Conservation (phyloP, 371 early-diverging fungal genomes). For the Haplosporangium sp. region DNA sequence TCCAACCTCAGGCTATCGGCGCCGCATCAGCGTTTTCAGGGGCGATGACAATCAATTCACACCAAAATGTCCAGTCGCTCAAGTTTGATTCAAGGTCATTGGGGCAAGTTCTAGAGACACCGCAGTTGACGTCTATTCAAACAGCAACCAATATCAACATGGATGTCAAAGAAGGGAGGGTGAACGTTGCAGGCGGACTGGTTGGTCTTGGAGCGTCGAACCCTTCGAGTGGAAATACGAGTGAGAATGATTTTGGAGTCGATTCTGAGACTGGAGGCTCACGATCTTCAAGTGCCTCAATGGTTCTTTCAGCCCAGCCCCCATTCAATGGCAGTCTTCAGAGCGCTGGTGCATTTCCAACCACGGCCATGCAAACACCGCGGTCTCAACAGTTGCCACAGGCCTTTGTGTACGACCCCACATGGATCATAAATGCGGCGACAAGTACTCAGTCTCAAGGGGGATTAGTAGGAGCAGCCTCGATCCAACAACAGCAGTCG, state of each 20-base stretch:
- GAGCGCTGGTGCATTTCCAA: background rate
- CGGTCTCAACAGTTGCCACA: constrained; percentile 13
- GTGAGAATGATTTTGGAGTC: constrained; percentile 11
- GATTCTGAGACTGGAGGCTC: constrained; percentile 13
- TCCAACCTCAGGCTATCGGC: constrained; percentile 4
- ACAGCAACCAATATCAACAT: background rate
- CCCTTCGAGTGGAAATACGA: constrained; percentile 4
- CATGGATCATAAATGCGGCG: constrained; percentile 13
- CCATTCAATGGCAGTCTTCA: constrained; percentile 9
- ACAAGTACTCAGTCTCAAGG: constrained; percentile 14
- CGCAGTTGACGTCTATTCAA: background rate
- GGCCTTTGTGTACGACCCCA: constrained; percentile 7
- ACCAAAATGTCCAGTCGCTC: constrained; percentile 9
- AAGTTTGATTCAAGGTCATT: constrained; percentile 17
- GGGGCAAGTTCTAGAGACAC: background rate
- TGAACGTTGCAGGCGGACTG: background rate
- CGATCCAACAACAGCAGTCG: constrained; percentile 5
- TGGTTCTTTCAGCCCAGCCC: constrained; percentile 9
- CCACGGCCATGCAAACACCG: constrained; percentile 12
- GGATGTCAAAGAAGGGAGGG: background rate
- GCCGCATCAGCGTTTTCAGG: constrained; percentile 1
- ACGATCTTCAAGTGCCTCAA: constrained; percentile 22
- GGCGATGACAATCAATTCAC: background rate
- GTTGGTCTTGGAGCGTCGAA: constrained; percentile 24
- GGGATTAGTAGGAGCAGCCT: constrained; percentile 15